phyloP scores from a whole-genome alignment of 1,284 basidiomycete genomes.

The Microstroma glucosiphilum region DNA sequence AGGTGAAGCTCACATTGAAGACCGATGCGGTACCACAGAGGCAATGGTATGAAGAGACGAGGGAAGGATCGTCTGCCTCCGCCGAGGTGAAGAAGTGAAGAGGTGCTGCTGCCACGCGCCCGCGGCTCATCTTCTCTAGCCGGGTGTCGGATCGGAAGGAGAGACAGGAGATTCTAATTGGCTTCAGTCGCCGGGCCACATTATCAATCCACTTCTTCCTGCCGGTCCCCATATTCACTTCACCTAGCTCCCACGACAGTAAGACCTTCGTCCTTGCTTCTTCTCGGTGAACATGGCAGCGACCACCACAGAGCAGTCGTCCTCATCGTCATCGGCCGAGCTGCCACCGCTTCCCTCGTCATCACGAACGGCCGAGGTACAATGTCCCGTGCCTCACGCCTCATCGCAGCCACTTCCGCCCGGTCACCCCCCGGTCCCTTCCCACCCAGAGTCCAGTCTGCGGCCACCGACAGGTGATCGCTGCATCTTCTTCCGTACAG shows the following conservation, averaged over 20 bases:
- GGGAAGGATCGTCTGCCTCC: background rate
- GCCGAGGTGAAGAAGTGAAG: no score
- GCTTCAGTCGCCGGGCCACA: no score
- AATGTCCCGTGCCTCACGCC: constrained; percentile 47
- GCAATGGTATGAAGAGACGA: background rate
- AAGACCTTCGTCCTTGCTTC: no score
- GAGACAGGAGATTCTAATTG: no score
- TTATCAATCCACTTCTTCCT: no score
- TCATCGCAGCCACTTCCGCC: constrained; percentile 44
- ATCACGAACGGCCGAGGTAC: constrained; percentile 10
- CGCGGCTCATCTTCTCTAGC: no score
- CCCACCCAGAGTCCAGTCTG: constrained; percentile 30
- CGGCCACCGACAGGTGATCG: constrained; percentile 38
- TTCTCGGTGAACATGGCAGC: no score
- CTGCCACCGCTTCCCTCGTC: background rate
- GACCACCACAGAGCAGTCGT: background rate
- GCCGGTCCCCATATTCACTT: no score
- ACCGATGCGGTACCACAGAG: background rate
- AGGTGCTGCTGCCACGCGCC: no score
- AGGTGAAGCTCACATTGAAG: no score
- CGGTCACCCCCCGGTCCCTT: constrained; percentile 42
- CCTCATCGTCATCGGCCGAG: background rate
- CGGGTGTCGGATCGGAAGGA: no score
- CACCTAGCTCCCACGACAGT: no score
- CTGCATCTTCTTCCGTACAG: constrained; percentile 47